phyloP scores from a whole-genome alignment of 1,139 yeast species.

The Taphrina communis region DNA sequence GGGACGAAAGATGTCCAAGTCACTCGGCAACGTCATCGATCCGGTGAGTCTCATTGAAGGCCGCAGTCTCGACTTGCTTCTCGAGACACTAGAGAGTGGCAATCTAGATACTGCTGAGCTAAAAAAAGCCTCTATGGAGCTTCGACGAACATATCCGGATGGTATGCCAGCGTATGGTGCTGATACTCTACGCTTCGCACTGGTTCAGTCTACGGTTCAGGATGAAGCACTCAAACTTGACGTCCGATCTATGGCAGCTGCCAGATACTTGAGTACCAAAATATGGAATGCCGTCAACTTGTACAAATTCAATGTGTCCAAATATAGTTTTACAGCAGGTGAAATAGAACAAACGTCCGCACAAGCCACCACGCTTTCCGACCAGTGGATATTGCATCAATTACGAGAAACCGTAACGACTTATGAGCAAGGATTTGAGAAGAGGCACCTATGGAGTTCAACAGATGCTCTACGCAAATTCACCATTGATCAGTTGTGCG shows the following conservation, averaged over 20 bases:
- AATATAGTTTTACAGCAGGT: neutral
- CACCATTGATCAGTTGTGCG: conserved; percentile 94
- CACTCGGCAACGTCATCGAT: conserved; percentile 44
- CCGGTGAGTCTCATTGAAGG: conserved; percentile 43
- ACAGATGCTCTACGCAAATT: conserved; percentile 86
- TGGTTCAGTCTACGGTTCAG: conserved; percentile 41
- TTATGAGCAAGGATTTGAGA: conserved; percentile 71
- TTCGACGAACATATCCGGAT: conserved; percentile 25
- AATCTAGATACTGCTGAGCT: conserved; percentile 26
- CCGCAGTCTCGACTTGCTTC: conserved; percentile 14
- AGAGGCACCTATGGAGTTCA: conserved; percentile 85
- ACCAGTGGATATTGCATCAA: conserved; percentile 93
- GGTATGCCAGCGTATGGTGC: conserved; percentile 41
- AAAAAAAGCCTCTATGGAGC: conserved; percentile 9
- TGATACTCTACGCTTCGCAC: conserved; percentile 43
- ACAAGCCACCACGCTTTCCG: conserved; percentile 81
- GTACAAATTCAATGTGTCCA: conserved; percentile 9
- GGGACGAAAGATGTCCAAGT: conserved; percentile 45
- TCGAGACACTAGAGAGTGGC: conserved; percentile 10
- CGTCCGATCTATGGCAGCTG: conserved; percentile 34
- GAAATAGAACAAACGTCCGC: conserved; percentile 59
- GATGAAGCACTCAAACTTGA: conserved; percentile 40
- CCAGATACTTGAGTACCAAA: conserved; percentile 37
- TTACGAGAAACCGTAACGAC: conserved; percentile 70
- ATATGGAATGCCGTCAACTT: conserved; percentile 43